Evolutionary conservation across 2,329 filamentous ascomycete species (phyloP).

Genomic region (Ceratocystis destructans): DNA sequence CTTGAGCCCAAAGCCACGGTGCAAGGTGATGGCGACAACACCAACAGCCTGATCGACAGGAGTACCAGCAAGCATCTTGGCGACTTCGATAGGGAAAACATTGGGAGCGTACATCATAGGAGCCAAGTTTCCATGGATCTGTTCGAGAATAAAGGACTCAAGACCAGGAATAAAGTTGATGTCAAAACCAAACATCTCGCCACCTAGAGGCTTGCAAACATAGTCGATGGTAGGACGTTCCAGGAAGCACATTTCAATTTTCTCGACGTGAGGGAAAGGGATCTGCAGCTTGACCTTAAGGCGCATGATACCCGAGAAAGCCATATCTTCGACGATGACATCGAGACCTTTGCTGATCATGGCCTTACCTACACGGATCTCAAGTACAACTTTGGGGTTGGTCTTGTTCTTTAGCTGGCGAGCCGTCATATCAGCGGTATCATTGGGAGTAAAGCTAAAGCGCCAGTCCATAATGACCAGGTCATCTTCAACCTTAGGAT

Average conservation of each 20-base stretch:
- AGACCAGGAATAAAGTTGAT: conserved; percentile 98
- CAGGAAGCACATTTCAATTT: conserved; percentile 87
- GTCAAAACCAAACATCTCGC: conserved; percentile 90
- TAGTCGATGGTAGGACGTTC: conserved; percentile 86
- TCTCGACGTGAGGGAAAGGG: conserved; percentile 88
- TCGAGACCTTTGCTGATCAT: conserved; percentile 95
- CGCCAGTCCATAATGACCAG: conserved; percentile 99
- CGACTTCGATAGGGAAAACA: conserved; percentile 95
- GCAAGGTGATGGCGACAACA: conserved; percentile 79
- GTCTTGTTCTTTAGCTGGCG: conserved; percentile 88
- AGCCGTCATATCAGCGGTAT: conserved; percentile 78
- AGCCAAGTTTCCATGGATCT: conserved; percentile 83
- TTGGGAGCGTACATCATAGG: conserved; percentile 99
- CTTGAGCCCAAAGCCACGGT: conserved; percentile 84
- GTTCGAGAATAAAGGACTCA: conserved; percentile 85
- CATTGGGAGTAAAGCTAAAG: conserved; percentile 96
- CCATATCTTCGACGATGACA: conserved; percentile 96
- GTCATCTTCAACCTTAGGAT: conserved; percentile 89
- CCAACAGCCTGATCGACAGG: conserved; percentile 92
- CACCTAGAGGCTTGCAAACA: conserved; percentile 92
- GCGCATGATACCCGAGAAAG: conserved; percentile 88
- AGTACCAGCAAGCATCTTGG: conserved; percentile 91
- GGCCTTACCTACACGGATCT: conserved; percentile 88
- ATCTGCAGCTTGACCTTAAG: conserved; percentile 96
- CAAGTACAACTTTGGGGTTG: conserved; percentile 90